Evolutionary conservation across 169 alveolate species (phyloP).

Genomic region (Plasmodium ovale): DNA sequence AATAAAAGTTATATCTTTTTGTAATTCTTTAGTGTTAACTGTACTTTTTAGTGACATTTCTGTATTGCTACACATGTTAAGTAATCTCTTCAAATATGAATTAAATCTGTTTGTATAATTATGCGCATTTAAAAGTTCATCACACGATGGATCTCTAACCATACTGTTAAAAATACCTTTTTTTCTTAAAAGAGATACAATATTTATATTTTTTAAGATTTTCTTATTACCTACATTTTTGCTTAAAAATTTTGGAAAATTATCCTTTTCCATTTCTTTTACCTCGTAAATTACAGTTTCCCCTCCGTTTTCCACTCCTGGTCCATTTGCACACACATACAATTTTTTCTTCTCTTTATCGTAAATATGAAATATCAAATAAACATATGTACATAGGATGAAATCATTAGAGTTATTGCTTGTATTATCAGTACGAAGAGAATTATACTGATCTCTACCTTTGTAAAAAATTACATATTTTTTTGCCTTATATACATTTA

Average conservation of each 20-base stretch:
- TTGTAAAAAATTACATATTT: slow-evolving; percentile 41
- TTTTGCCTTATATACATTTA: slow-evolving; percentile 17
- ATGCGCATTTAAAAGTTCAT: slow-evolving; percentile 23
- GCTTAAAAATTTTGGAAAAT: background rate
- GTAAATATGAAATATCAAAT: slow-evolving; percentile 17
- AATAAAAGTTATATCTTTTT: slow-evolving; percentile 16
- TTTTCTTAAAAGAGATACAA: slow-evolving; percentile 25
- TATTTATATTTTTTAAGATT: background rate
- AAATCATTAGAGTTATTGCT: background rate
- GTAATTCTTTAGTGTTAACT: slow-evolving; percentile 1
- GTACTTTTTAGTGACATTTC: slow-evolving; percentile 8
- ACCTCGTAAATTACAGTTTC: slow-evolving; percentile 27
- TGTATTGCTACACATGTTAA: slow-evolving; percentile 15
- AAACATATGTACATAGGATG: slow-evolving; percentile 19
- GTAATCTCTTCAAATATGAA: slow-evolving; percentile 28
- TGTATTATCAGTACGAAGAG: background rate
- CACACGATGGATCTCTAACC: background rate
- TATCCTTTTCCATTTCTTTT: slow-evolving; percentile 14
- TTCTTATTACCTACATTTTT: background rate
- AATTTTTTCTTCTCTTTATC: slow-evolving; percentile 26
- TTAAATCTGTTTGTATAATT: slow-evolving; percentile 42
- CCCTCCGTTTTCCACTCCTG: slow-evolving; percentile 3
- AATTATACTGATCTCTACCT: background rate
- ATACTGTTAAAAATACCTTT: background rate
- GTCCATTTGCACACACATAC: slow-evolving; percentile 17